phyloP scores from a whole-genome alignment of 345 rosid genomes.

The Gossypium raimondii region DNA sequence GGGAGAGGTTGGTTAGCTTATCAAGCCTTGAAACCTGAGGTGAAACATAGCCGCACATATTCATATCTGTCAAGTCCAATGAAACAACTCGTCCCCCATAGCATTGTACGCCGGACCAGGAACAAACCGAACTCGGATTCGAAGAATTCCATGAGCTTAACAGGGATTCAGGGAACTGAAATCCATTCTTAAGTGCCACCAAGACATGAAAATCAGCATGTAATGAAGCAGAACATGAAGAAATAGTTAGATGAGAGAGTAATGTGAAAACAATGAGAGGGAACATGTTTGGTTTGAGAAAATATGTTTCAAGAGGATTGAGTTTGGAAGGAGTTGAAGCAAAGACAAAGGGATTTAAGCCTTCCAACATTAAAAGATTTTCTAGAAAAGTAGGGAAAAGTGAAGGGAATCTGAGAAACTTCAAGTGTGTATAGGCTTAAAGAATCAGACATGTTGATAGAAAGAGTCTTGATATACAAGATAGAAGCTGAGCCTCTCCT shows the following conservation, averaged over 20 bases:
- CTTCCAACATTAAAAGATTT: constrained; percentile 21
- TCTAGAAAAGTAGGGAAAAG: constrained; percentile 40
- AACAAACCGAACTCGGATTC: constrained; percentile 50
- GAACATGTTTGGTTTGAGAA: constrained; percentile 39
- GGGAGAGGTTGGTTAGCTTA: constrained; percentile 44
- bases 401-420: constrained; percentile 49
- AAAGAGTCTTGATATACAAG: constrained; percentile 53
- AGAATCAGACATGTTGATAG: constrained; percentile 45
- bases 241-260: constrained; percentile 25
- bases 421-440: constrained; percentile 33
- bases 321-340: constrained; percentile 38
- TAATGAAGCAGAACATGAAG: constrained; percentile 34
- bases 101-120: constrained; percentile 56
- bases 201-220: constrained; percentile 43
- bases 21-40: constrained; percentile 41
- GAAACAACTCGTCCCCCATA: constrained; percentile 42
- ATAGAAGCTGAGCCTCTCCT: constrained; percentile 47
- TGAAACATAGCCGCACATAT: constrained; percentile 45
- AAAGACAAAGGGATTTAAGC: constrained; percentile 35
- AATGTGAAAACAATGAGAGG: constrained; percentile 42
- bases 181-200: constrained; percentile 42
- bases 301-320: constrained; percentile 23
- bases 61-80: constrained; percentile 52
- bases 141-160: constrained; percentile 48
- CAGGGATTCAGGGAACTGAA: constrained; percentile 42